Base-by-base conservation (phyloP, 1,139 yeast genomes). In the Lodderomyces beijingensis region DNA sequence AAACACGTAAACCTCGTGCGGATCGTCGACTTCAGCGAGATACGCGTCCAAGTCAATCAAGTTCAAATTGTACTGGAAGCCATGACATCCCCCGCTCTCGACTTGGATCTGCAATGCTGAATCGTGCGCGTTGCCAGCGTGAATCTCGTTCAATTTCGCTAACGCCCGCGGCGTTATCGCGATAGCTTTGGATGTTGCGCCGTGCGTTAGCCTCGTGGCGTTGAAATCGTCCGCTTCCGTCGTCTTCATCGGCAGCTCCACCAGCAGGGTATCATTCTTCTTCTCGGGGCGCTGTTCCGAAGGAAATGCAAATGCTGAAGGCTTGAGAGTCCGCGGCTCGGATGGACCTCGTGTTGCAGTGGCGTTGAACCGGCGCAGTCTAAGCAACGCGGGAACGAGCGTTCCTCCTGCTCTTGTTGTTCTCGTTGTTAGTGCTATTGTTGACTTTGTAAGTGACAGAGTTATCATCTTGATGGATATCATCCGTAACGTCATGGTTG, bases 51-150 rank as follows among this genome's bases (percentile, higher is more conserved):
- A 56, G 34, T 72, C 70, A 4, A 80, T 70, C 32, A 89, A 65
- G 38, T 77, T 72, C 48, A 91, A 65, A 42, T 82, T 75, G 51
- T 91, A 91, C 56, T 91, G 98, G 58, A 87, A 93, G 18, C 99
- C 98, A 55, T 91, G 99, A 55, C 98, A 93, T 3, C 99, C 99
- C 5, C 98, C 99, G 49, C 95, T 84, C 47, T 89, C 97, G 4
- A 93, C 97, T n/a, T 72, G 63, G 5, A 93, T 75, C 32, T 82
- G 65, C 27, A 91, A 62, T 0, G 85, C 85, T n/a, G 79, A 50
- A 30, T 77, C 62, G n/a, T 6, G 4, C 0, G 78, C 74, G 42
- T 88, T 96, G 3, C 63, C 70, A 14, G 56, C 48, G 11, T 79
- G 72, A 11, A 89, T 75, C 9, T 53, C 53, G 19, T 70, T 72